Percentiles rank a stretch among this genome's conserved stretches.
Conservation (phyloP, 768 basidiomycete species). For the Russula ochroleuca region DNA sequence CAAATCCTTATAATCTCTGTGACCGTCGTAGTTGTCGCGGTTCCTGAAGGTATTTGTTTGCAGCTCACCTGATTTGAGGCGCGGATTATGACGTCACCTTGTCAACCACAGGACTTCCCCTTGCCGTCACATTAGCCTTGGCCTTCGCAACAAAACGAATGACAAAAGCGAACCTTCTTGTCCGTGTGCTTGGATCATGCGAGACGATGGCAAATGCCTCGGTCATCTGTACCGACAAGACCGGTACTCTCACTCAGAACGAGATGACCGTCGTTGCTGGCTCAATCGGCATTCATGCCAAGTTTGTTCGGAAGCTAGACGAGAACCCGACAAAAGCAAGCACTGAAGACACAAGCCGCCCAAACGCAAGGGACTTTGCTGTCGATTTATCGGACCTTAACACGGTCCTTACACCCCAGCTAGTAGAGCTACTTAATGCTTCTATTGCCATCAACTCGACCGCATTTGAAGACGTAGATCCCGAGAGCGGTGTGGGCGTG, state of each 20-base stretch:
- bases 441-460: slow-evolving; percentile 91
- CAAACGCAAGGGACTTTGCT: slow-evolving; percentile 68
- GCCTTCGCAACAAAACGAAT: slow-evolving; percentile 99
- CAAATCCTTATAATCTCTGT: slow-evolving; percentile 94
- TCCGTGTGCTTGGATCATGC: slow-evolving; percentile 92
- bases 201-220: slow-evolving; percentile 99
- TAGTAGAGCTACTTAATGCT: slow-evolving; percentile 70
- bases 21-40: slow-evolving; percentile 83
- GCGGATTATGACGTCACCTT: slow-evolving; percentile 13
- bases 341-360: slow-evolving; percentile 47
- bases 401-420: slow-evolving; percentile 52
- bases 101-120: slow-evolving; percentile 62
- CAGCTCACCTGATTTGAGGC: slow-evolving; percentile 9
- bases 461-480: slow-evolving; percentile 80
- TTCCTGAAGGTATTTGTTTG: slow-evolving; percentile 61
- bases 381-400: slow-evolving; percentile 75
- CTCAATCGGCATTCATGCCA: slow-evolving; percentile 88
- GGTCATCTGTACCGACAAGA: slow-evolving; percentile 94
- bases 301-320: slow-evolving; percentile 79
- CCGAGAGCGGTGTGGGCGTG: slow-evolving; percentile 50
- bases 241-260: slow-evolving; percentile 94
- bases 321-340: slow-evolving; percentile 71
- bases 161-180: slow-evolving; percentile 91
- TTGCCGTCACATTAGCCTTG: slow-evolving; percentile 93
- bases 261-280: slow-evolving; percentile 95